Percentiles rank a stretch among this genome's conserved stretches.
These are phyloP conservation scores for Globisporangium okanoganense DNA, from an alignment of 352 stramenopile genomes.

Conservation along the genomic window DNA sequence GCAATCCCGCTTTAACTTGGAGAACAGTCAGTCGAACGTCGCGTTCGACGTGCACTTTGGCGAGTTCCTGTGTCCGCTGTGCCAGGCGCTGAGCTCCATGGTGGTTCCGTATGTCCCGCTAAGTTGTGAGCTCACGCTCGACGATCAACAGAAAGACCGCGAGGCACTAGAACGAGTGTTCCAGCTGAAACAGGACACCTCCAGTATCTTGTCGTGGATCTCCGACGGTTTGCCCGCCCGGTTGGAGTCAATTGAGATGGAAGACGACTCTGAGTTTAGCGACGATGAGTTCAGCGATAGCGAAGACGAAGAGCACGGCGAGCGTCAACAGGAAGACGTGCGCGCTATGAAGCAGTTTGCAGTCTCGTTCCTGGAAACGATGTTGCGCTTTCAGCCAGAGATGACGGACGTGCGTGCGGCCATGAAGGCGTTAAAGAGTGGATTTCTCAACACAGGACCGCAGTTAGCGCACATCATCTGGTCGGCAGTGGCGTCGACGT, in stretches of 20 bases:
- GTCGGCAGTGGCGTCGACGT: constrained; percentile 62
- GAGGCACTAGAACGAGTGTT: constrained; percentile 74
- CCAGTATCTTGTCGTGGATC: constrained; percentile 60
- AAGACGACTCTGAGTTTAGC: constrained; percentile 29
- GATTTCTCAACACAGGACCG: constrained; percentile 63
- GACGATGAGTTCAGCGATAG: constrained; percentile 19
- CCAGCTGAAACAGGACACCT: constrained; percentile 67
- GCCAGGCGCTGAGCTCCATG: constrained; percentile 89
- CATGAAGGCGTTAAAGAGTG: constrained; percentile 60
- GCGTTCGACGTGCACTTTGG: constrained; percentile 81
- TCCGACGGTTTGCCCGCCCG: constrained; percentile 41
- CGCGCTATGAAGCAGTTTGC: constrained; percentile 79
- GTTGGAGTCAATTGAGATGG: constrained; percentile 30
- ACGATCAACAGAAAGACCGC: constrained; percentile 51
- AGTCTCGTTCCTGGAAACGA: constrained; percentile 56
- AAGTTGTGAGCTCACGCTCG: constrained; percentile 45
- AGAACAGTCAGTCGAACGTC: constrained; percentile 75
- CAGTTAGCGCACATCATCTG: constrained; percentile 77
- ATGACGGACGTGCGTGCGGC: constrained; percentile 46
- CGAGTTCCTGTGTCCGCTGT: constrained; percentile 90
- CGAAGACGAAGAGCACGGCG: constrained; percentile 21
- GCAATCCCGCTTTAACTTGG: constrained; percentile 63
- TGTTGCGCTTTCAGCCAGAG: constrained; percentile 66
- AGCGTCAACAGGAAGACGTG: constrained; percentile 33
- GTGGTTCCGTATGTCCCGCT: constrained; percentile 77